phyloP scores from a whole-genome alignment of 2,329 filamentous ascomycete species.

The Fusarium nematophilum region DNA sequence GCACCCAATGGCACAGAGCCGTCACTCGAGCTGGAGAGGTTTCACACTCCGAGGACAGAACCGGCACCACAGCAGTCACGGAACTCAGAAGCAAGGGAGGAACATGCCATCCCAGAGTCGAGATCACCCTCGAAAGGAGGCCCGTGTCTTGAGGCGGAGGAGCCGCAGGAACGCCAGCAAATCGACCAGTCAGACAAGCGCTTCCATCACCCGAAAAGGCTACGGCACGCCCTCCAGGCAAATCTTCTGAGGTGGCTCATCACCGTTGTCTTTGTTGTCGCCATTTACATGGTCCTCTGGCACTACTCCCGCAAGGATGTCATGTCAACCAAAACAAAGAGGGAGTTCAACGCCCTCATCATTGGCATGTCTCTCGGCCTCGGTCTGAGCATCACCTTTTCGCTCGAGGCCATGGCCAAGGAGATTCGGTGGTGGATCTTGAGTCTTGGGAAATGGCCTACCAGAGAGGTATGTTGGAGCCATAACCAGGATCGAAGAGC shows the following conservation, averaged over 20 bases:
- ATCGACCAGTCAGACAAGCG: slow-evolving; percentile 1
- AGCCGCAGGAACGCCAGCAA: not conserved
- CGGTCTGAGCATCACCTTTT: slow-evolving; percentile 53
- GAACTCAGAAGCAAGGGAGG: slow-evolving; percentile 3
- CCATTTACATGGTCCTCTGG: slow-evolving; percentile 34
- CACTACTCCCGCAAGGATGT: slow-evolving; percentile 24
- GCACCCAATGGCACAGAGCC: not conserved
- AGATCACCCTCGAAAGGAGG: not conserved
- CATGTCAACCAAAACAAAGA: slow-evolving; percentile 47
- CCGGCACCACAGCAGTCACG: not conserved
- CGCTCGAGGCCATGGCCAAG: slow-evolving; percentile 56
- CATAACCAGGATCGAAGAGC: not conserved
- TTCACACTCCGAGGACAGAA: not conserved
- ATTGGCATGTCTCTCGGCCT: slow-evolving; percentile 53
- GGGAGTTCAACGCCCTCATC: slow-evolving; percentile 57
- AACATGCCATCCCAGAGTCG: slow-evolving; percentile 12
- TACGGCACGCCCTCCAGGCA: slow-evolving; percentile 21
- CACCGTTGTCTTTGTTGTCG: slow-evolving; percentile 24
- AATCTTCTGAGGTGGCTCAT: slow-evolving; percentile 31
- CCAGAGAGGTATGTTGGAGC: slow-evolving; percentile 51
- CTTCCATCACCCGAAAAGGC: slow-evolving; percentile 16
- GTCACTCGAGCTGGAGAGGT: slow-evolving; percentile 15
- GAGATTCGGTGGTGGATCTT: slow-evolving; percentile 61
- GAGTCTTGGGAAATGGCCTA: slow-evolving; percentile 49
- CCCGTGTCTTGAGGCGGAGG: not conserved